Evolutionary conservation across 768 basidiomycete genomes (phyloP).

Genomic region (Thelephora ganbajun): DNA sequence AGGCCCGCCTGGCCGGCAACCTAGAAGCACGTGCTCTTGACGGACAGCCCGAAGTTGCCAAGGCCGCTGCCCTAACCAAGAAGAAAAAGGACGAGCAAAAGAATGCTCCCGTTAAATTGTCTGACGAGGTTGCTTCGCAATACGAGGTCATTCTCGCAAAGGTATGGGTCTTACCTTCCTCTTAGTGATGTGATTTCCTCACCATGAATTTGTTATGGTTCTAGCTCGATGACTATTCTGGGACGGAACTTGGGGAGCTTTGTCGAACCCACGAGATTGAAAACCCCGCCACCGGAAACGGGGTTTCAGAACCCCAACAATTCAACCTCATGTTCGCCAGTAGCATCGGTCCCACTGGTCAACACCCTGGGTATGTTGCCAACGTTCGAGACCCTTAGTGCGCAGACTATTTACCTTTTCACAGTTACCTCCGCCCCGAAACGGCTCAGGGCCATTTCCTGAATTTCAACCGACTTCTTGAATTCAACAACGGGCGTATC

Average conservation of each 20-base stretch:
- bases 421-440: conserved; percentile 88
- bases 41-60: conserved; percentile 34
- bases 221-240: conserved; percentile 89
- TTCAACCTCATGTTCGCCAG: conserved; percentile 99
- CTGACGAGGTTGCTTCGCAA: conserved; percentile 57
- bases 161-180: conserved; percentile 32
- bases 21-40: conserved; percentile 72
- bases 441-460: conserved; percentile 98
- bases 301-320: conserved; percentile 81
- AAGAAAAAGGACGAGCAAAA: conserved; percentile 79
- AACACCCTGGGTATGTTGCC: conserved; percentile 71
- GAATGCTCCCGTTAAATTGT: conserved; percentile 50
- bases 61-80: conserved; percentile 48
- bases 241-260: conserved; percentile 77
- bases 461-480: conserved; percentile 92
- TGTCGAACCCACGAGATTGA: conserved; percentile 67
- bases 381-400: not conserved
- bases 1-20: conserved; percentile 82
- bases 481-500: conserved; percentile 94
- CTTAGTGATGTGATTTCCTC: conserved; percentile 3
- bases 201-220: not conserved
- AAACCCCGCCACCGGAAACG: conserved; percentile 89
- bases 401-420: not conserved
- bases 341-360: conserved; percentile 94
- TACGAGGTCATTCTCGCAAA: conserved; percentile 83